Evolutionary conservation across 371 early-diverging fungal species (phyloP), one percentile per base, ranked within the genome.

Genomic region (Actinomortierella ambigua): DNA sequence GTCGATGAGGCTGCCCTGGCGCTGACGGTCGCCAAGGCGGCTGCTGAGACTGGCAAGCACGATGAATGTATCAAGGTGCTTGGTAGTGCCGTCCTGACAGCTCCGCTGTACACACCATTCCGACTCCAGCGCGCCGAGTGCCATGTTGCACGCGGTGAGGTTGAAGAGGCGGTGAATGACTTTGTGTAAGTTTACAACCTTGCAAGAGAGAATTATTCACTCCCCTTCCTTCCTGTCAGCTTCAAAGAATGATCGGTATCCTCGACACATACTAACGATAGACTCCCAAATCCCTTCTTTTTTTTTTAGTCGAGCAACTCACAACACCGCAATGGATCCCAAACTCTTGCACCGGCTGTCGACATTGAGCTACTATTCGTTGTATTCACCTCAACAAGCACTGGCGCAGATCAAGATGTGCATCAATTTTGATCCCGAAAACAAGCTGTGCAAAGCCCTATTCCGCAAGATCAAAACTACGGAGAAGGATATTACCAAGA

Each of bases 401-500:
- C 48, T 94, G 41, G 67, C 82, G 1, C 81, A 86, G 61, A 80
- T 91, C 47, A 94, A 95, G 58, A 90, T 91, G 55, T 97, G 96
- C 66, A 77, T 96, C 13, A 86, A 89, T 41, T 88, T 87, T 20
- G 98, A 98, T 66, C 97, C 96, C 0, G 98, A 98, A 51, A 86
- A 95, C 70, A 91, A 90, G 73, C 57, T 78, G 49, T 98, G 97
- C 80, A 94, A 93, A 76, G 73, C 70, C 4, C 62, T 88, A 2
- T 94, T 92, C 77, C 70, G 84, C 18, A 76, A 80, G 50, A 66
- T 96, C 28, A 95, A 94, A 63, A 86, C 86, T 46, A 76, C 90
- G n/a, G 91, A 93, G 50, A 94, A 94, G 70, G 81, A 80, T 3
- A 60, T 95, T 22, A 75, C 79, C 46, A 85, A 83, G 65, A 75